A percentile compares a stretch with the other conserved stretches of the same genome.
Evolutionary conservation across 2,329 filamentous ascomycete genomes (phyloP).

Genomic region (Cadophora gregata): DNA sequence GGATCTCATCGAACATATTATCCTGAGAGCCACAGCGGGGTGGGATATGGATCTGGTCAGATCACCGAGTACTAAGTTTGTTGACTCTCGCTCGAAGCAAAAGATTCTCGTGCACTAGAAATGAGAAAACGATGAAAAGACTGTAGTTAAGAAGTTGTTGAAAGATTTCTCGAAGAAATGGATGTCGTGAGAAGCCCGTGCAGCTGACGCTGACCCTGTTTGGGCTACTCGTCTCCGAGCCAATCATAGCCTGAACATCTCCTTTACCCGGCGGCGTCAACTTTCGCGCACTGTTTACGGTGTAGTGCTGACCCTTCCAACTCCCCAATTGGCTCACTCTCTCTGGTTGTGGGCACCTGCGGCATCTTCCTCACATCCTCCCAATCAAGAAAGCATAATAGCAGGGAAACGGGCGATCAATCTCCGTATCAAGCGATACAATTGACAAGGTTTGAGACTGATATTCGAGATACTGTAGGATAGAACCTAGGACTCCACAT

Average conservation of each 20-base stretch:
- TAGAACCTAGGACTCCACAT: background rate
- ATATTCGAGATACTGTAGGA: too few relatives aligned
- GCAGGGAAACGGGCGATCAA: too few relatives aligned
- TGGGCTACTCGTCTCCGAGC: background rate
- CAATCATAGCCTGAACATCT: background rate
- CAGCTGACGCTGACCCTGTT: background rate
- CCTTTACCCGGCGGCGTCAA: background rate
- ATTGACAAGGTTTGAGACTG: too few relatives aligned
- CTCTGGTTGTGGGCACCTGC: background rate
- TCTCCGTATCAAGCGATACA: too few relatives aligned
- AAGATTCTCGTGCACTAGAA: too few relatives aligned
- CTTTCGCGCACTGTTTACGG: background rate
- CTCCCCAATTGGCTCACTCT: background rate
- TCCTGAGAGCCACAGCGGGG: background rate
- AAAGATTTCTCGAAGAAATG: background rate
- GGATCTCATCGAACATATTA: conserved; percentile 24
- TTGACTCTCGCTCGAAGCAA: background rate
- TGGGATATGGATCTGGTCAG: background rate
- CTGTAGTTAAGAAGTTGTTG: background rate
- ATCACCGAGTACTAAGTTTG: background rate
- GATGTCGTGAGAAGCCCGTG: background rate
- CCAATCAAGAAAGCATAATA: too few relatives aligned
- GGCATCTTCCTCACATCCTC: background rate
- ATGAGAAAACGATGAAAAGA: background rate
- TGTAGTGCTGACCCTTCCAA: background rate